phyloP scores from a whole-genome alignment of 1,139 yeast species.

The Candida sanyaensis region DNA sequence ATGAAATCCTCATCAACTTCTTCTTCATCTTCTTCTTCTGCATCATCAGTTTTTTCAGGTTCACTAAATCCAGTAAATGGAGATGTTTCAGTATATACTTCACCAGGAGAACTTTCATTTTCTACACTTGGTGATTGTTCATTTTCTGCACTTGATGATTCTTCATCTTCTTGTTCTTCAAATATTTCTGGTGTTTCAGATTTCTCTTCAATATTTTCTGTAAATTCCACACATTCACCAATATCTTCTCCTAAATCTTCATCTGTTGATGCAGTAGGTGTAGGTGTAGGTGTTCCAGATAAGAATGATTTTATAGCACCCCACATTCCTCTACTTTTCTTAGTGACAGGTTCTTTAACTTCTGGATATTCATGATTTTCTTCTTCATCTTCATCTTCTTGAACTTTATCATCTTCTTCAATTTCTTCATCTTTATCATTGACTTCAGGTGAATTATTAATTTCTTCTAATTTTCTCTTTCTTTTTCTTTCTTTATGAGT shows the following conservation, averaged over 20 bases:
- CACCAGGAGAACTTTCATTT: slow-evolving; percentile 13
- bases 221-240: not conserved
- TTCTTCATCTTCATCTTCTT: slow-evolving; percentile 12
- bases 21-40: slow-evolving; percentile 10
- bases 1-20: slow-evolving; percentile 18
- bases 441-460: not conserved
- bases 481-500: slow-evolving; percentile 40
- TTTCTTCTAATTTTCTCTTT: slow-evolving; percentile 20
- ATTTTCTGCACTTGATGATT: slow-evolving; percentile 14
- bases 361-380: slow-evolving; percentile 2
- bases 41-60: slow-evolving; percentile 25
- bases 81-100: slow-evolving; percentile 17
- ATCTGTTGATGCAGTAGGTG: slow-evolving; percentile 10
- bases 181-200: no score
- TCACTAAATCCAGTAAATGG: slow-evolving; percentile 21
- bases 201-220: not conserved
- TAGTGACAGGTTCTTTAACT: slow-evolving; percentile 13
- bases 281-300: slow-evolving; percentile 8
- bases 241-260: slow-evolving; percentile 15
- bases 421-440: slow-evolving; percentile 3
- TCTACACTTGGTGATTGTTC: slow-evolving; percentile 21
- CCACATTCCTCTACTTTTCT: slow-evolving; percentile 7
- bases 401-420: slow-evolving; percentile 13
- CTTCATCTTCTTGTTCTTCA: slow-evolving; percentile 1
- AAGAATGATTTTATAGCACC: slow-evolving; percentile 8